Conservation (phyloP, 139 green algal genomes). For the Micractinium sp. region DNA sequence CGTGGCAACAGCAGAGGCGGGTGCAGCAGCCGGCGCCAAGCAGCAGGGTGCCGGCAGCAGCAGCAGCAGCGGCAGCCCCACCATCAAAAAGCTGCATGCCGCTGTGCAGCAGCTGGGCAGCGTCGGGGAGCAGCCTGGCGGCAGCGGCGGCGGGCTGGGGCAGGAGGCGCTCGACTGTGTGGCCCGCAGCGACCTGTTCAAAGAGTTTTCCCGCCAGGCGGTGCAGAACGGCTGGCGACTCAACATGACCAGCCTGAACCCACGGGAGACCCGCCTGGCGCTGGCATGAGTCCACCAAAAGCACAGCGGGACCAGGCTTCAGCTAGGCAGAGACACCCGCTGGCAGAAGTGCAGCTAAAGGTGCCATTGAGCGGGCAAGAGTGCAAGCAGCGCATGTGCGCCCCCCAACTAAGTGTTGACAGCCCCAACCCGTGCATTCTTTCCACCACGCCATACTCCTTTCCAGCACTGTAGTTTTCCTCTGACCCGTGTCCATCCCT, state of each 20-base stretch:
- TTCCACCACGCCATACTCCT: no score
- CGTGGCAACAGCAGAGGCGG: neutral
- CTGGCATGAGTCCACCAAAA: neutral
- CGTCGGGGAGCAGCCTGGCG: neutral
- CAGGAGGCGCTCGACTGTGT: neutral
- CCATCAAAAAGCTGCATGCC: neutral
- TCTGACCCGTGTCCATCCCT: no score
- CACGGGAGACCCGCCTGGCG: conserved; percentile 66
- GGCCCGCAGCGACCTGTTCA: conserved; percentile 42
- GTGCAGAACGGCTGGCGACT: conserved; percentile 69
- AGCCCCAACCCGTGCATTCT: no score
- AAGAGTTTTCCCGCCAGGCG: conserved; percentile 63
- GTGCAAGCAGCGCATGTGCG: no score
- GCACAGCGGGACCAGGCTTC: neutral
- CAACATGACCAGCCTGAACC: conserved; percentile 75
- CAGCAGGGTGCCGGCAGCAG: neutral
- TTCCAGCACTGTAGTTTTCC: no score
- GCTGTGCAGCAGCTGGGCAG: conserved; percentile 14
- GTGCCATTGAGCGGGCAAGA: no score
- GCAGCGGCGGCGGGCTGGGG: neutral
- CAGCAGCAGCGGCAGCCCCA: conserved; percentile 4
- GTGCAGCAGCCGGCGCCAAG: neutral
- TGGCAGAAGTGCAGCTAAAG: no score
- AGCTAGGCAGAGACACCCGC: no score
- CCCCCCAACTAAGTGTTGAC: no score